Base-by-base conservation (phyloP, 345 rosid genomes). In the Gynandropsis gynandra region DNA sequence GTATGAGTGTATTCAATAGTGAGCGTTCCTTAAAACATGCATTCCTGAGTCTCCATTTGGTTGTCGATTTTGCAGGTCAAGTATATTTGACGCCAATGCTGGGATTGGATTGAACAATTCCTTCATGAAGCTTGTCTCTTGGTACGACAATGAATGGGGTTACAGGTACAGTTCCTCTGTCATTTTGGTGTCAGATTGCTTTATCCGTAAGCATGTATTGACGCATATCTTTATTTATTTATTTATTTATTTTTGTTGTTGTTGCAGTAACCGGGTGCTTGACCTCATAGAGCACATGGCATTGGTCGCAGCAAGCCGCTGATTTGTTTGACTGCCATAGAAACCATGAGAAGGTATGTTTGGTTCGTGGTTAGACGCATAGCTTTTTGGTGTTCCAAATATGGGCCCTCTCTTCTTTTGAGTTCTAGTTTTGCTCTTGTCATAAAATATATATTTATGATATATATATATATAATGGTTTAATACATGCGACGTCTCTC, bases 141-240 rank as follows among this genome's bases (percentile, higher is more conserved):
- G 99, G 99, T 93, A 93, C 10, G 99, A 88, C 69, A 93, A 93
- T 3, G 99, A 93, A 59, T 93, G 99, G 99, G 99, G 99, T 52
- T 93, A 93, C 84, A 93, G 97, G 99, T 92, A 81, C 7, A 20
- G 7, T 51, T 16, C 35, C 44, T 66, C 37, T 38, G 20, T 31
- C 24, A 11, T 39, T 47, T 36, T 36, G 27, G 38, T 11, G n/a
- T 18, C 27, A 45, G n/a, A 16, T 38, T 14, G 52, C n/a, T n/a
- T n/a, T n/a, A n/a, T n/a, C n/a, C n/a, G n/a, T n/a, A n/a, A n/a
- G n/a, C n/a, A n/a, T n/a, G n/a, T n/a, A n/a, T n/a, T n/a, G n/a
- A n/a, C n/a, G n/a, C n/a, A n/a, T n/a, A n/a, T n/a, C n/a, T n/a
- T n/a, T n/a, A n/a, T n/a, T n/a, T 31, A 47, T 50, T 54, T 34